Percentiles rank a stretch among this genome's conserved stretches.
Evolutionary conservation across 1,284 basidiomycete species (phyloP).

Genomic region (Naganishia cerealis): DNA sequence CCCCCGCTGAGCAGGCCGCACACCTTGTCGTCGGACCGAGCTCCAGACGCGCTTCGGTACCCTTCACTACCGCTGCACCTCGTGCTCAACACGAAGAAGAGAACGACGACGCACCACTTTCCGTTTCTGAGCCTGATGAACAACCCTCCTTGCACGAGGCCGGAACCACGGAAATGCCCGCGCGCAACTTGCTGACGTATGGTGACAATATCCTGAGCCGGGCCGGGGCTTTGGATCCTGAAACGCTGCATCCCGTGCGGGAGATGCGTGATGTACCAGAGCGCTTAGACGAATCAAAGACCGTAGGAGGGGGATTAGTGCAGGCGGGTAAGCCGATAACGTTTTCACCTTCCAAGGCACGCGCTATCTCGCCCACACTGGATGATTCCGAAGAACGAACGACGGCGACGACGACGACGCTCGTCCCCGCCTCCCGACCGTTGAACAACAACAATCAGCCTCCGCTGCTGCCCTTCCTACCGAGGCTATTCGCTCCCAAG

Average conservation of each 20-base stretch:
- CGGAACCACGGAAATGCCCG: neutral
- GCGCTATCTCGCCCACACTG: neutral
- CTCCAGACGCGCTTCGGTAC: neutral
- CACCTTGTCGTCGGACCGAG: neutral
- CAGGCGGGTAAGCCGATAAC: neutral
- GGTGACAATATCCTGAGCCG: neutral
- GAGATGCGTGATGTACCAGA: too few relatives aligned
- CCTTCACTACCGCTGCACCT: neutral
- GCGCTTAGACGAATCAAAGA: too few relatives aligned
- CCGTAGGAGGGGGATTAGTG: too few relatives aligned
- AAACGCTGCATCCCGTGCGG: neutral
- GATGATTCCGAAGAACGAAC: neutral
- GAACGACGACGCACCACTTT: neutral
- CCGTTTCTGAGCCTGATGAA: neutral
- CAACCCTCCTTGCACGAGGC: neutral
- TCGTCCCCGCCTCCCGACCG: neutral
- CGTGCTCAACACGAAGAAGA: too few relatives aligned
- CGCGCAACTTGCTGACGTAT: neutral
- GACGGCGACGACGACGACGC: neutral
- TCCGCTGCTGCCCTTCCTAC: slow-evolving; percentile 10
- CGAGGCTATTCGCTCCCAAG: slow-evolving; percentile 3
- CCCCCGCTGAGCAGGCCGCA: neutral
- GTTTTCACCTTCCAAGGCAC: neutral
- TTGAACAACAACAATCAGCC: neutral
- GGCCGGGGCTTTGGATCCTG: neutral